Evolutionary conservation across 345 rosid genomes (phyloP).

Genomic region (Turritis glabra): DNA sequence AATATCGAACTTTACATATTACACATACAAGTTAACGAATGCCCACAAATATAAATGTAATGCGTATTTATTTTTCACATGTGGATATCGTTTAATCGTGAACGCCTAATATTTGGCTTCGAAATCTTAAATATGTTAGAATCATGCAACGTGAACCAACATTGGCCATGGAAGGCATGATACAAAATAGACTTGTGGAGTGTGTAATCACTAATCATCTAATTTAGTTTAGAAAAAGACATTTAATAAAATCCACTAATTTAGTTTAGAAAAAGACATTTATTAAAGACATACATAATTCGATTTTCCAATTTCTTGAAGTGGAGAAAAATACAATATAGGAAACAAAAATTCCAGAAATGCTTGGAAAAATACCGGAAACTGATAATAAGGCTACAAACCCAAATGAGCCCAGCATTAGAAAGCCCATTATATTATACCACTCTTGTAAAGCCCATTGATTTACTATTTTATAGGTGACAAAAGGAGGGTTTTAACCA

Average conservation of each 20-base stretch:
- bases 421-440: neutral
- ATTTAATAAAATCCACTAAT: neutral
- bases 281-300: neutral
- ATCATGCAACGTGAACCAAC: constrained; percentile 28
- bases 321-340: neutral
- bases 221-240: no score
- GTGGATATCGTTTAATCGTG: constrained; percentile 18
- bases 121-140: constrained; percentile 8
- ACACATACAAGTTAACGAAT: neutral
- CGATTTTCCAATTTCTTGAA: no score
- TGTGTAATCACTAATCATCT: constrained; percentile 4
- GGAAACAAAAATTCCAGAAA: neutral
- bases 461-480: neutral
- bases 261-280: neutral
- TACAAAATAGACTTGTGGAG: constrained; percentile 12
- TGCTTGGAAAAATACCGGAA: neutral
- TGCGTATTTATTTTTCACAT: neutral
- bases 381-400: neutral
- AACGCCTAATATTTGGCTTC: constrained; percentile 26
- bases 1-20: neutral
- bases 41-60: neutral
- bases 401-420: neutral
- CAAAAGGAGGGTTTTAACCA: neutral
- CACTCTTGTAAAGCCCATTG: constrained; percentile 1
- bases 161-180: constrained; percentile 27